Conservation (phyloP, 345 rosid genomes). For the Sisymbrium irio region DNA sequence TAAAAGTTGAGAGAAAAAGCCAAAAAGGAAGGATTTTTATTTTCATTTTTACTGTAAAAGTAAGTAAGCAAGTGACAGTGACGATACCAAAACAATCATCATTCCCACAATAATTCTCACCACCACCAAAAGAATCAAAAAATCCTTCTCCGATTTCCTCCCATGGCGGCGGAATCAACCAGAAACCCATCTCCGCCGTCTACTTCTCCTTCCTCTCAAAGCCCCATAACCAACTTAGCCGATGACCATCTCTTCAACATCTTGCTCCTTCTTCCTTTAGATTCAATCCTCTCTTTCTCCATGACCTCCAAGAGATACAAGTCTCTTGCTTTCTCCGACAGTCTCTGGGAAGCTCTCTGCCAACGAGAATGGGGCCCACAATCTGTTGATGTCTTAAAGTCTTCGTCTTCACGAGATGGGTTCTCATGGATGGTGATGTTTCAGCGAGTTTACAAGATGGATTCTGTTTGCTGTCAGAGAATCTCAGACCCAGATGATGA, state of each 20-base stretch:
- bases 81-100: constrained; percentile 19
- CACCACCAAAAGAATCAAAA: too few species aligned
- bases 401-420: constrained; percentile 29
- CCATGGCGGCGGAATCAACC: constrained; percentile 18
- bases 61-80: constrained; percentile 10
- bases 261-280: constrained; percentile 74
- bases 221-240: constrained; percentile 45
- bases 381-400: constrained; percentile 57
- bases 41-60: constrained; percentile 15
- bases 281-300: constrained; percentile 67
- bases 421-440: constrained; percentile 72
- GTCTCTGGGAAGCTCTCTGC: constrained; percentile 78
- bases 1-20: not conserved
- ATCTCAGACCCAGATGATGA: constrained; percentile 40
- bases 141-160: constrained; percentile 21
- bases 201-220: not conserved
- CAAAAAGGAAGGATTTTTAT: not conserved
- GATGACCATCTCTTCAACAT: constrained; percentile 72
- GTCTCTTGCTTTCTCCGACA: constrained; percentile 50
- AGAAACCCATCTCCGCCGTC: constrained; percentile 24
- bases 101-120: constrained; percentile 25
- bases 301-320: constrained; percentile 68
- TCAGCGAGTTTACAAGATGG: constrained; percentile 54
- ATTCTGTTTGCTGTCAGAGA: constrained; percentile 55
- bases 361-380: constrained; percentile 69